These are phyloP conservation scores for Scleroderma citrinum DNA, from an alignment of 768 basidiomycete genomes.

Conservation along the genomic window DNA sequence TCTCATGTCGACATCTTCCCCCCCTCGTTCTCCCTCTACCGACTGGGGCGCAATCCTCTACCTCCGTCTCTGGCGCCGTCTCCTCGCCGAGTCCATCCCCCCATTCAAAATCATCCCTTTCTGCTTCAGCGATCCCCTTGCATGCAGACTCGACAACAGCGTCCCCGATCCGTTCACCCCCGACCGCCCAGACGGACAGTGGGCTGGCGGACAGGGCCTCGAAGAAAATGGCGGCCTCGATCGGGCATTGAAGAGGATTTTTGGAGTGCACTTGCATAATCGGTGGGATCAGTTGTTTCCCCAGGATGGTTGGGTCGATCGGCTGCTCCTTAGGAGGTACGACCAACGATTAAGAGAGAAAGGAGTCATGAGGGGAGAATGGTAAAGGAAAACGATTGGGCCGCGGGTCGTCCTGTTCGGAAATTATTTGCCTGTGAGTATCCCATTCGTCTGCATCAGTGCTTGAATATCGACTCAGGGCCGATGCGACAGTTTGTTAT, in stretches of 20 bases:
- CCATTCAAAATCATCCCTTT: constrained; percentile 93
- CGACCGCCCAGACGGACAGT: constrained; percentile 47
- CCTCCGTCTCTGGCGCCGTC: constrained; percentile 81
- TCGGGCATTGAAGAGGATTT: constrained; percentile 59
- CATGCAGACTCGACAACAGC: constrained; percentile 85
- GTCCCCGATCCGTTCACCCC: constrained; percentile 84
- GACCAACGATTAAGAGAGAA: constrained; percentile 31
- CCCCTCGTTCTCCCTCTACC: constrained; percentile 73
- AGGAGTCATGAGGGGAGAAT: not conserved
- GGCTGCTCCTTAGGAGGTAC: constrained; percentile 63
- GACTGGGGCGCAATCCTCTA: constrained; percentile 95
- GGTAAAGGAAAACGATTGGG: no score
- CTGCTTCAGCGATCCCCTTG: constrained; percentile 89
- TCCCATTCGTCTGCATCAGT: not conserved
- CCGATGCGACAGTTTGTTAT: not conserved
- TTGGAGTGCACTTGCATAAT: constrained; percentile 90
- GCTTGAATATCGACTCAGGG: not conserved
- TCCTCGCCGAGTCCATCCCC: constrained; percentile 63
- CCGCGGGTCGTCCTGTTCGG: no score
- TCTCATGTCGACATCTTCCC: constrained; percentile 70
- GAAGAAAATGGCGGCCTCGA: constrained; percentile 63
- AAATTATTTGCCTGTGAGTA: not conserved
- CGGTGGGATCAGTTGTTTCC: constrained; percentile 91
- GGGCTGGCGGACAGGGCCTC: constrained; percentile 51
- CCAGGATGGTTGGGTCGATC: constrained; percentile 76